Base-by-base conservation (phyloP, 1,139 yeast species). In the Taphrina communis region DNA sequence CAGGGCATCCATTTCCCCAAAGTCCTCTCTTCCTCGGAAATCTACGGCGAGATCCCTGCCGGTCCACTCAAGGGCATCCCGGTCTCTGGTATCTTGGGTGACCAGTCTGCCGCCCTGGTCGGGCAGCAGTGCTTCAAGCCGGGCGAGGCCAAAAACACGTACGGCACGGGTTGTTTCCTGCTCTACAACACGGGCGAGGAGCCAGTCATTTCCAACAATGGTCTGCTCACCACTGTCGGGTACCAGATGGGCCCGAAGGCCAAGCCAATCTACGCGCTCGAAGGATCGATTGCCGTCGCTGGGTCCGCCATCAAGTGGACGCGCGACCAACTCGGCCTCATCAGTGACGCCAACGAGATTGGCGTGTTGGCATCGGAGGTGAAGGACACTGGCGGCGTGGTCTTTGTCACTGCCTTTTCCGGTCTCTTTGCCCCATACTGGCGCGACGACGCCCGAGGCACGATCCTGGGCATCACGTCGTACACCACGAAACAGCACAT, bases 401-500 rank as follows among this genome's bases (percentile, higher is more conserved):
- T 90, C 59, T 93, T 93, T 76, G 96, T 93, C 65, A 97, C 98
- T 17, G 97, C 97, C 5, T 91, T 93, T 77, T 88, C 94, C 46
- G 98, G 98, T 9, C 82, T 93, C 71, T 93, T 90, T 78, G 97
- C 97, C 2, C 98, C 98, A 25, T 92, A 93, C 81, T 93, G 98
- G 98, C 91, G 90, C 76, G 85, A 95, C 21, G 91, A 90, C 66
- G 93, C 97, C 9, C 86, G 97, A 75, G 98, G 97, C 70, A 88
- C 97, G 57, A 89, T 93, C 67, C 87, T 91, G 77, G 98, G 98
- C 61, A 85, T 93, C 83, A 90, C 97, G 6, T 96, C 91, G 77
- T 91, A 86, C 80, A 89, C 97, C 46, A 85, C 89, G 19, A 87
- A 95, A 44, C 86, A 92, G 55, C 97, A 93, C 79, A 87, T 93